phyloP scores from a whole-genome alignment of 2,329 filamentous ascomycete species.

The Chrysoporthe puriensis region DNA sequence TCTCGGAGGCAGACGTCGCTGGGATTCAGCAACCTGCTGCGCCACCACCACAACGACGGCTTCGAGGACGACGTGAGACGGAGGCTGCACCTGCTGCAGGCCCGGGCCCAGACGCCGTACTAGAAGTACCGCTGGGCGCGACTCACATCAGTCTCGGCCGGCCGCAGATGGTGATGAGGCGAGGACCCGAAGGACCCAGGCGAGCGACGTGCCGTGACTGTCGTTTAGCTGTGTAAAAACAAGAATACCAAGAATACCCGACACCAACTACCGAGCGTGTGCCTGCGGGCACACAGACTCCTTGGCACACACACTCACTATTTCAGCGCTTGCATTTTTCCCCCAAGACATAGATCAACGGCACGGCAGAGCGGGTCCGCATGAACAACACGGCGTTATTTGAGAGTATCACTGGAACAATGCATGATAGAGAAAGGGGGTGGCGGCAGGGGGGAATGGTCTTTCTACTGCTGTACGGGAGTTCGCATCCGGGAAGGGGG shows the following conservation, averaged over 20 bases:
- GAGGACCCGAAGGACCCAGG: not conserved
- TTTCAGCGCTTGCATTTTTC: not conserved
- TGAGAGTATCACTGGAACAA: conserved; percentile 9
- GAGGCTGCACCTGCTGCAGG: conserved; percentile 42
- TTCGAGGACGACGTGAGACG: conserved; percentile 39
- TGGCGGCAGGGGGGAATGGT: conserved; percentile 14
- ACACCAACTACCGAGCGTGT: not conserved
- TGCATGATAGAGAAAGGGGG: conserved; percentile 14
- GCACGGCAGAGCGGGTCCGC: not conserved
- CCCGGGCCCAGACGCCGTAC: conserved; percentile 34
- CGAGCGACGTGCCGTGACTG: not conserved
- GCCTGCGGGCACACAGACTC: not conserved
- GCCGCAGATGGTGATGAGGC: not conserved
- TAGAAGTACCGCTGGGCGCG: conserved; percentile 26
- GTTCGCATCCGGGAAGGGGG: not conserved
- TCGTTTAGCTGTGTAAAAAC: not conserved
- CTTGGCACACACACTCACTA: not conserved
- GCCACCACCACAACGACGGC: conserved; percentile 30
- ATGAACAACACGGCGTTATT: conserved; percentile 14
- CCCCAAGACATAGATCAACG: not conserved
- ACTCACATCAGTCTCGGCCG: conserved; percentile 14
- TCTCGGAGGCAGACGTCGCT: conserved; percentile 34
- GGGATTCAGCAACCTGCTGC: conserved; percentile 31
- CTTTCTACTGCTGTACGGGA: not conserved
- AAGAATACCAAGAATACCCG: not conserved